Conservation (phyloP, 257 asterid genomes). For the Verbascum thapsus region DNA sequence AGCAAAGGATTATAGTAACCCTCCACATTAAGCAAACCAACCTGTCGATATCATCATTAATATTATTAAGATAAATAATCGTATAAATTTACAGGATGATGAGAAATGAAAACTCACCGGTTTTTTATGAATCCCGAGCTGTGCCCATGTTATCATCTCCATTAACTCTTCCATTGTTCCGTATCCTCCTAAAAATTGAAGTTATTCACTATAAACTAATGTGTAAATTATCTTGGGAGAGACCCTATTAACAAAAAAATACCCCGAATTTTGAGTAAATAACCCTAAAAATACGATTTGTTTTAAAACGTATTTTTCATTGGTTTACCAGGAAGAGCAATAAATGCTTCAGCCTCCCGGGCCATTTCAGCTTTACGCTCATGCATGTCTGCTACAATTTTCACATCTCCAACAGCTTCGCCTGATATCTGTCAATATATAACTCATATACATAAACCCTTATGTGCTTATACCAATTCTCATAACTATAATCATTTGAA, state of each 20-base stretch:
- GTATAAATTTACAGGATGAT: neutral
- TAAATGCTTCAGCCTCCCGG: conserved; percentile 82
- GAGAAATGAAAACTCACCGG: conserved; percentile 56
- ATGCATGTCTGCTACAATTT: conserved; percentile 91
- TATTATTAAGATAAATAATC: conserved; percentile 12
- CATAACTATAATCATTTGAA: neutral
- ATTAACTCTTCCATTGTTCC: conserved; percentile 96
- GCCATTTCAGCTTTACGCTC: conserved; percentile 99
- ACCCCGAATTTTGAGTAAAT: too few species aligned
- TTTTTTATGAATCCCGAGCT: conserved; percentile 92
- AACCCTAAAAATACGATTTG: too few species aligned
- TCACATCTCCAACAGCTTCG: conserved; percentile 85
- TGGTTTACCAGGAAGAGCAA: conserved; percentile 89
- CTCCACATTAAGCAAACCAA: conserved; percentile 93
- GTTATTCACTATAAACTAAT: neutral
- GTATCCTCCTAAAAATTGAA: conserved; percentile 70
- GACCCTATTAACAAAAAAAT: too few species aligned
- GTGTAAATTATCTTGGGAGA: too few species aligned
- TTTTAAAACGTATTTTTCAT: too few species aligned
- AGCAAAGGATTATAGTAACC: conserved; percentile 91
- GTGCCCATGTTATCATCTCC: conserved; percentile 99
- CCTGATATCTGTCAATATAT: conserved; percentile 79
- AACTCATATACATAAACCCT: conserved; percentile 25
- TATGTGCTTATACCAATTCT: neutral
- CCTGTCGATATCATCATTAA: conserved; percentile 45